A percentile compares a stretch with the other conserved stretches of the same genome.
phyloP scores from a whole-genome alignment of 192 early-diverging fungal genomes.

The Backusella parvicylindrica region DNA sequence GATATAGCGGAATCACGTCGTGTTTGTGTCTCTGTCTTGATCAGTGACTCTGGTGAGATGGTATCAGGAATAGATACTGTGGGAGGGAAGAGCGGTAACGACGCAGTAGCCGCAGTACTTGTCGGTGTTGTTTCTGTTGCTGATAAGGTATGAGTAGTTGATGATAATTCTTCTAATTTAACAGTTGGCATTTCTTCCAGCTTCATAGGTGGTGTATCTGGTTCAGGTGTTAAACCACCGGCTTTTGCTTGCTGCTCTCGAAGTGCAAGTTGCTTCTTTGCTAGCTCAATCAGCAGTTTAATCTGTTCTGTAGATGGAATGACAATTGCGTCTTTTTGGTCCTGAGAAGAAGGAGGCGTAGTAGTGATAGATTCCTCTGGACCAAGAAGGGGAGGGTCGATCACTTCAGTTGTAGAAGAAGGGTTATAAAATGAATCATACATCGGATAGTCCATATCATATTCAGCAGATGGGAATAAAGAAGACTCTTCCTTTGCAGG shows the following conservation, averaged over 20 bases:
- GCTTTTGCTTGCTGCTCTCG: constrained; percentile 13
- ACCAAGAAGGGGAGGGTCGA: background rate
- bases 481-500: background rate
- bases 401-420: background rate
- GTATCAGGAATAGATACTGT: constrained; percentile 26
- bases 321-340: background rate
- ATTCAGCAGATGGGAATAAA: background rate
- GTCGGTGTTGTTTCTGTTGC: background rate
- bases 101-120: background rate
- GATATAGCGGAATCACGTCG: background rate
- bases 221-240: background rate
- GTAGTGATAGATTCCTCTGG: background rate
- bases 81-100: background rate
- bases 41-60: constrained; percentile 11
- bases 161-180: background rate
- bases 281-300: constrained; percentile 27
- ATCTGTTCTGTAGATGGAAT: constrained; percentile 26
- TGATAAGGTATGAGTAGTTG: background rate
- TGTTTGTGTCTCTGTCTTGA: constrained; percentile 16
- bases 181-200: background rate
- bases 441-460: background rate
- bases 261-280: constrained; percentile 25
- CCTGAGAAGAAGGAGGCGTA: background rate
- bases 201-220: background rate
- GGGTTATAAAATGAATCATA: background rate